These are phyloP conservation scores for Lepiota brunneoincarnata DNA, from an alignment of 768 basidiomycete genomes.

Conservation along the genomic window DNA sequence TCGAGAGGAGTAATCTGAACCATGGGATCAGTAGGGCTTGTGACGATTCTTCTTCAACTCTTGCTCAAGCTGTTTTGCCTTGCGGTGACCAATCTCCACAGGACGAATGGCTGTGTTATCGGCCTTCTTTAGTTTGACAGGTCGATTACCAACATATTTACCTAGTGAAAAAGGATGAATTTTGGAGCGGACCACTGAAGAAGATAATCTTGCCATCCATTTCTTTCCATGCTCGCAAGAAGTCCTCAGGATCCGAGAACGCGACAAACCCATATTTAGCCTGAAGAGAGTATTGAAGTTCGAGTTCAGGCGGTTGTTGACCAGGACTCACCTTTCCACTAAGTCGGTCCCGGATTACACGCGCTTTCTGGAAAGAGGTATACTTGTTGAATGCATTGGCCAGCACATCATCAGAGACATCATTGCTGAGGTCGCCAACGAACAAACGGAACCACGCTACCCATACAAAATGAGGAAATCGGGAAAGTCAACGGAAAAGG, in stretches of 20 bases:
- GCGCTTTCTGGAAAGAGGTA: slow-evolving; percentile 89
- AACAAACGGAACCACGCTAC: slow-evolving; percentile 96
- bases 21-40: slow-evolving; percentile 67
- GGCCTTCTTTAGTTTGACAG: slow-evolving; percentile 95
- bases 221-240: slow-evolving; percentile 97
- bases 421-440: slow-evolving; percentile 96
- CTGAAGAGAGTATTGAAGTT: slow-evolving; percentile 34
- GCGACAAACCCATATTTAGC: slow-evolving; percentile 97
- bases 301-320: neutral
- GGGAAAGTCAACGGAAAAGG: slow-evolving; percentile 12
- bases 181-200: neutral
- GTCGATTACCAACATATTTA: slow-evolving; percentile 97
- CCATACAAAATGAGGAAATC: neutral
- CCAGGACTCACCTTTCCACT: slow-evolving; percentile 74
- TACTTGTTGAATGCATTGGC: slow-evolving; percentile 93
- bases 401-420: slow-evolving; percentile 94
- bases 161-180: slow-evolving; percentile 36
- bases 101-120: slow-evolving; percentile 82
- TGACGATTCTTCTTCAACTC: slow-evolving; percentile 88
- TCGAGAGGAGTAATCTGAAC: neutral
- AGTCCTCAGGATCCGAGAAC: slow-evolving; percentile 98
- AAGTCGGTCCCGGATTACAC: slow-evolving; percentile 91
- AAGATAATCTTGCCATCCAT: slow-evolving; percentile 79
- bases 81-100: slow-evolving; percentile 91
- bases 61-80: slow-evolving; percentile 87